Base-by-base conservation (phyloP, 2,329 filamentous ascomycete genomes). In the Triangularia verruculosa region DNA sequence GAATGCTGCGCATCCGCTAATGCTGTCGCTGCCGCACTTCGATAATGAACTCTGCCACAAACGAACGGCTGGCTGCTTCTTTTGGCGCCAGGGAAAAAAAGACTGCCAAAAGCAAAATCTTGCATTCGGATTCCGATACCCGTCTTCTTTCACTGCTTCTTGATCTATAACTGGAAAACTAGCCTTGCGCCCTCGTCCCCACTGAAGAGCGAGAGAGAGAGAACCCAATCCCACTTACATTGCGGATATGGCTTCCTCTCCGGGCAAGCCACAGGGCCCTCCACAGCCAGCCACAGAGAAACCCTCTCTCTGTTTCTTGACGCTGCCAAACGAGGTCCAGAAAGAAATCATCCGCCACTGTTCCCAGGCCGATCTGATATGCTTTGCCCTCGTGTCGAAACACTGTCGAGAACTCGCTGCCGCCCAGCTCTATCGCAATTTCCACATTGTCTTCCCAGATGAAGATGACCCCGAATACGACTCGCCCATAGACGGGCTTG, bases 361-460 rank as follows among this genome's bases (percentile, higher is more conserved):
- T 70, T 76, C 78, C 15, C 78, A 81, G 64, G 71, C 72, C 67
- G 84, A 87, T 64, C 79, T 86, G 58, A 82, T 87, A 62, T 83
- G 80, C 65, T 78, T 88, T 58, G 80, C 84, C 13, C 80, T 87
- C 32, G 85, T 87, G 63, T 87, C 82, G 53, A 82, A 75, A 64
- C 80, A 82, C 62, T 86, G 87, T 69, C 82, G 82, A 67, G 79
- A 85, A 39, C 76, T 88, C 27, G 85, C 85, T 55, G 82, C 86
- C 54, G 76, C 82, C 47, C 78, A 84, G 64, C 76, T 89, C 15
- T 89, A 89, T 72, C 83, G 84, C 65, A 82, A 78, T 62, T 85
- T 89, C 70, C 78, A 82, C 70, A 86, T 88, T 66, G 77, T 86
- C 61, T 87, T 89, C 70, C 81, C 83, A n/a, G 83, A 86, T 64